Evolutionary conservation across 2,329 filamentous ascomycete genomes (phyloP).

Genomic region (Colletotrichum filicis): DNA sequence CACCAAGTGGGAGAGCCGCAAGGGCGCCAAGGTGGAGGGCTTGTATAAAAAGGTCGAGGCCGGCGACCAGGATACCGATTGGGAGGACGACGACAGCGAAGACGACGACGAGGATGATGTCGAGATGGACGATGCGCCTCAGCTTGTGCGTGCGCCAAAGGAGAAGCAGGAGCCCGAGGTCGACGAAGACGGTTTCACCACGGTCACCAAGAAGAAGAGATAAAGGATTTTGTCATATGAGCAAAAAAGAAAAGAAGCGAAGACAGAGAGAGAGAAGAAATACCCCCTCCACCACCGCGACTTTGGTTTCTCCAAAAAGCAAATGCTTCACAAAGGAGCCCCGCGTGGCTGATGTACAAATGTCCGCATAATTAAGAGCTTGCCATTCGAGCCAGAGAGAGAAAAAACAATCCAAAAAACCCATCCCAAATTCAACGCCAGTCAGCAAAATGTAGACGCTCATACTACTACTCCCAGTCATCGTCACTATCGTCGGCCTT

Average conservation of each 20-base stretch:
- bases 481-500: constrained; percentile 68
- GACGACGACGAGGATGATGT: constrained; percentile 66
- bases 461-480: constrained; percentile 74
- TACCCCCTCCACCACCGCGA: background rate
- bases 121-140: constrained; percentile 77
- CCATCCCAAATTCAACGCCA: constrained; percentile 29
- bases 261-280: background rate
- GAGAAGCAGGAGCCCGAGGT: constrained; percentile 77
- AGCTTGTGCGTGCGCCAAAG: constrained; percentile 65
- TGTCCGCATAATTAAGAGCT: constrained; percentile 73
- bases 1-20: constrained; percentile 69
- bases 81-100: constrained; percentile 70
- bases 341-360: constrained; percentile 77
- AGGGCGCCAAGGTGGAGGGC: constrained; percentile 66
- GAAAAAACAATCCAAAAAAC: constrained; percentile 30
- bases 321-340: constrained; percentile 23
- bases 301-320: constrained; percentile 8
- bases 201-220: constrained; percentile 76
- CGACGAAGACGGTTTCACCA: constrained; percentile 86
- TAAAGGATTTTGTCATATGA: constrained; percentile 43
- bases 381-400: constrained; percentile 25
- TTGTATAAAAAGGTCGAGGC: constrained; percentile 67
- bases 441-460: constrained; percentile 14
- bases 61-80: constrained; percentile 68
- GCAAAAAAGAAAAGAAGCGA: background rate